These are phyloP conservation scores for Clarireedia homoeocarpa DNA, from an alignment of 2,329 filamentous ascomycete genomes.

Conservation along the genomic window DNA sequence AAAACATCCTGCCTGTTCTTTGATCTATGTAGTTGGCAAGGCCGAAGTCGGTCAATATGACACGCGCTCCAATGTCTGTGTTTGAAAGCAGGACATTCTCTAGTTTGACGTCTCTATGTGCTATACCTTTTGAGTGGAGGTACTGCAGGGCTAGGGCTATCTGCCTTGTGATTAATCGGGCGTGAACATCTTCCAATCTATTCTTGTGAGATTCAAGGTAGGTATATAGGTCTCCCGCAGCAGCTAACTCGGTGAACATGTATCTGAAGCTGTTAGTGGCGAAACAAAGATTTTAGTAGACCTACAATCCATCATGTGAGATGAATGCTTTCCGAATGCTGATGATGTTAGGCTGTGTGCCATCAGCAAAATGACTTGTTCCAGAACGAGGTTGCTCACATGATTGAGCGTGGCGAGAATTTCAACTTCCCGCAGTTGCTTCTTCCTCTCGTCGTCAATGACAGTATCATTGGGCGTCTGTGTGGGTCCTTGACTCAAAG, in stretches of 20 bases:
- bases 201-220: slow-evolving; percentile 22
- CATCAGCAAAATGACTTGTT: neutral
- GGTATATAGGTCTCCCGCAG: slow-evolving; percentile 32
- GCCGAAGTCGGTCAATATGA: slow-evolving; percentile 29
- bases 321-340: slow-evolving; percentile 43
- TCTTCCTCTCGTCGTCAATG: slow-evolving; percentile 28
- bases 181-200: slow-evolving; percentile 20
- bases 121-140: slow-evolving; percentile 24
- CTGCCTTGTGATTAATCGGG: slow-evolving; percentile 26
- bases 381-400: slow-evolving; percentile 32
- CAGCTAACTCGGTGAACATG: slow-evolving; percentile 50
- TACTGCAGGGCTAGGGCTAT: slow-evolving; percentile 25
- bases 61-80: slow-evolving; percentile 24
- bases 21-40: slow-evolving; percentile 20
- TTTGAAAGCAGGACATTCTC: slow-evolving; percentile 29
- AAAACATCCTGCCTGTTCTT: slow-evolving; percentile 20
- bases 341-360: slow-evolving; percentile 45
- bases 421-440: slow-evolving; percentile 42
- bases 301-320: slow-evolving; percentile 41
- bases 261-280: slow-evolving; percentile 33
- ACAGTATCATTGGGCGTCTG: neutral
- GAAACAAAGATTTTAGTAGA: slow-evolving; percentile 3
- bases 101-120: slow-evolving; percentile 28
- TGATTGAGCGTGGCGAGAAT: slow-evolving; percentile 46
- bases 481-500: neutral